Evolutionary conservation across 2,329 filamentous ascomycete genomes (phyloP).

Genomic region (Aspergillus calidoustus): DNA sequence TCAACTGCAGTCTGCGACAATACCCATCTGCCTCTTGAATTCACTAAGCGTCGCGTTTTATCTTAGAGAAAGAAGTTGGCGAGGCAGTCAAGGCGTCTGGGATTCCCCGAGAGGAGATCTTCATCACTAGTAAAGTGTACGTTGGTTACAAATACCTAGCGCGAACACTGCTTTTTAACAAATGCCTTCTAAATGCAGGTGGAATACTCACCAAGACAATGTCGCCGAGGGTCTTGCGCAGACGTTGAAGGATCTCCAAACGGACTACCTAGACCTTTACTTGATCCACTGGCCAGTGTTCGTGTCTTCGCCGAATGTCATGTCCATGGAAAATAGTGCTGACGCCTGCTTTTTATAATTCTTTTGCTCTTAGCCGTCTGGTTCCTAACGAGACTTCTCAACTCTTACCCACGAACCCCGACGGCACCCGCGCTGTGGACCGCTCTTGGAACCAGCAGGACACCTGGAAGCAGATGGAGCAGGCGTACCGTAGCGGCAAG

Average conservation of each 20-base stretch:
- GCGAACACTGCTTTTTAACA: no score
- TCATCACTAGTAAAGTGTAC: slow-evolving; percentile 5
- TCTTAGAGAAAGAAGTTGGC: slow-evolving; percentile 1
- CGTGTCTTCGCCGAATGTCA: neutral
- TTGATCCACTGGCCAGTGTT: neutral
- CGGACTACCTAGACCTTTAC: slow-evolving; percentile 45
- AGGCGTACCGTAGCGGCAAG: neutral
- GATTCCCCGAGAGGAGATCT: neutral
- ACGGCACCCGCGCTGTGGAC: no score
- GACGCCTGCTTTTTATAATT: no score
- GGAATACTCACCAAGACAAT: slow-evolving; percentile 72
- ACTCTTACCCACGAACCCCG: no score
- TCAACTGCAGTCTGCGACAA: no score
- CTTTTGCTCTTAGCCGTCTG: neutral
- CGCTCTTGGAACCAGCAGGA: neutral
- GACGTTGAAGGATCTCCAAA: slow-evolving; percentile 44
- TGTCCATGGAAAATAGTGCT: no score
- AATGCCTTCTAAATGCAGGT: slow-evolving; percentile 28
- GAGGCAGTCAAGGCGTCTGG: neutral
- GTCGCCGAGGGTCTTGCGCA: slow-evolving; percentile 56
- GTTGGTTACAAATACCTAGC: no score
- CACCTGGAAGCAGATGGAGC: neutral
- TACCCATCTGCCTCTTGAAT: no score
- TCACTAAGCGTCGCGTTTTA: neutral
- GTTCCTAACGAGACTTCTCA: no score